A percentile compares a stretch with the other conserved stretches of the same genome.
phyloP scores from a whole-genome alignment of 2,329 filamentous ascomycete species.

The Xylariaceae sp. region DNA sequence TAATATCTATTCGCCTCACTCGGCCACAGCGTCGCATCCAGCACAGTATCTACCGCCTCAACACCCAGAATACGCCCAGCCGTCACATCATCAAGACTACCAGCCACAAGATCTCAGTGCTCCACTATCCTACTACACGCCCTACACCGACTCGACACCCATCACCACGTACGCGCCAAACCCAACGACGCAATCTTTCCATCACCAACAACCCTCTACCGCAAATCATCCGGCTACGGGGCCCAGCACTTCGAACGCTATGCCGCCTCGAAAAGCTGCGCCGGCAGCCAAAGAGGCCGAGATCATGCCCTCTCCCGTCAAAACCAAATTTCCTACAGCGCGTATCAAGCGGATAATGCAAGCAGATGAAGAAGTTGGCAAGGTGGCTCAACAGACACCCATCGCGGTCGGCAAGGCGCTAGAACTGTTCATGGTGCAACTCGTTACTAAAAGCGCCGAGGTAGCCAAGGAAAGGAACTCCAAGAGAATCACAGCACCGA shows the following conservation, averaged over 20 bases:
- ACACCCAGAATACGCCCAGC: neutral
- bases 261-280: slow-evolving; percentile 37
- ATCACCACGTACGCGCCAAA: slow-evolving; percentile 10
- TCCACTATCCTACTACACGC: slow-evolving; percentile 19
- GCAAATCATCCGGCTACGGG: slow-evolving; percentile 14
- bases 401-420: slow-evolving; percentile 94
- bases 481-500: slow-evolving; percentile 83
- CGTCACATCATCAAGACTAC: neutral
- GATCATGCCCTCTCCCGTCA: slow-evolving; percentile 67
- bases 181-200: slow-evolving; percentile 7
- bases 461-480: slow-evolving; percentile 79
- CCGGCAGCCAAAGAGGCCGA: slow-evolving; percentile 33
- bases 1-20: too few relatives aligned
- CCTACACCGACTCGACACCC: slow-evolving; percentile 20
- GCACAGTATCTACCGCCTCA: neutral
- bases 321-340: slow-evolving; percentile 94
- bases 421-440: slow-evolving; percentile 94
- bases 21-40: neutral
- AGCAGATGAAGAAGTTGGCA: slow-evolving; percentile 96
- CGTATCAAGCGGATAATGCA: slow-evolving; percentile 99
- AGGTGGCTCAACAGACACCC: slow-evolving; percentile 95
- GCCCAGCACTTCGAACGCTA: slow-evolving; percentile 20
- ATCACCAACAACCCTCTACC: slow-evolving; percentile 20
- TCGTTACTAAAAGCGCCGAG: slow-evolving; percentile 83
- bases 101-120: slow-evolving; percentile 1